Evolutionary conservation across 768 basidiomycete species (phyloP).

Genomic region (Tremella yokohamensis): DNA sequence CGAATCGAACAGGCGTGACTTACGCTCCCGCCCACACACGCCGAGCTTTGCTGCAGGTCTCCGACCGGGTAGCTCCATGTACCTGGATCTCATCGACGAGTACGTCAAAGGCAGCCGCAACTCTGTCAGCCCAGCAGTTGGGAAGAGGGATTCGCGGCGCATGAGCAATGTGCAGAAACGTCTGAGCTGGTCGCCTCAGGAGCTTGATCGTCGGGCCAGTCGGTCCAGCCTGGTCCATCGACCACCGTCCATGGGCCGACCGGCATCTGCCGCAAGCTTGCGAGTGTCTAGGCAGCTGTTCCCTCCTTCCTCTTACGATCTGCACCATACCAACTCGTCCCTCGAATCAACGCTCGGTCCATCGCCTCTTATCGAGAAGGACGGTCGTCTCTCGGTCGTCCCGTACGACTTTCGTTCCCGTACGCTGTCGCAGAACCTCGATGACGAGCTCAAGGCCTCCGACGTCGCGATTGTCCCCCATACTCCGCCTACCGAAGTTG

Average conservation of each 20-base stretch:
- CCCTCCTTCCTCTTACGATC: not conserved
- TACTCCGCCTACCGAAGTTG: constrained; percentile 1
- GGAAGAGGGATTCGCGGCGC: constrained; percentile 1
- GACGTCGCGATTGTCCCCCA: constrained; percentile 12
- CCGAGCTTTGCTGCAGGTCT: constrained; percentile 20
- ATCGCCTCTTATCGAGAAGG: not conserved
- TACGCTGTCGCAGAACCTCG: constrained; percentile 22
- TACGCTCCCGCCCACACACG: constrained; percentile 16
- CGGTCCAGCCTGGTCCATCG: constrained; percentile 9
- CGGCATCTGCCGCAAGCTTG: not conserved
- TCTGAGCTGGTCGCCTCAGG: constrained; percentile 28
- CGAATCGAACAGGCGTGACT: not conserved
- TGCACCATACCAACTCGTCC: not conserved
- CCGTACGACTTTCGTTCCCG: not conserved
- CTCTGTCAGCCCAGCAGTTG: constrained; percentile 1
- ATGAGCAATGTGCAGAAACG: constrained; percentile 30
- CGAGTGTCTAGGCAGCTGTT: not conserved
- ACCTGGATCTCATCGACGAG: constrained; percentile 44
- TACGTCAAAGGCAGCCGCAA: constrained; percentile 25
- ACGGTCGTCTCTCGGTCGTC: not conserved
- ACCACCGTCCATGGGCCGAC: not conserved
- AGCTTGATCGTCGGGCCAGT: constrained; percentile 16
- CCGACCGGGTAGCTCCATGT: constrained; percentile 35
- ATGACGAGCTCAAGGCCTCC: constrained; percentile 28
- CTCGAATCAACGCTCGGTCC: not conserved